Evolutionary conservation across 139 green algal genomes (phyloP).

Genomic region (Chlorella sp.): DNA sequence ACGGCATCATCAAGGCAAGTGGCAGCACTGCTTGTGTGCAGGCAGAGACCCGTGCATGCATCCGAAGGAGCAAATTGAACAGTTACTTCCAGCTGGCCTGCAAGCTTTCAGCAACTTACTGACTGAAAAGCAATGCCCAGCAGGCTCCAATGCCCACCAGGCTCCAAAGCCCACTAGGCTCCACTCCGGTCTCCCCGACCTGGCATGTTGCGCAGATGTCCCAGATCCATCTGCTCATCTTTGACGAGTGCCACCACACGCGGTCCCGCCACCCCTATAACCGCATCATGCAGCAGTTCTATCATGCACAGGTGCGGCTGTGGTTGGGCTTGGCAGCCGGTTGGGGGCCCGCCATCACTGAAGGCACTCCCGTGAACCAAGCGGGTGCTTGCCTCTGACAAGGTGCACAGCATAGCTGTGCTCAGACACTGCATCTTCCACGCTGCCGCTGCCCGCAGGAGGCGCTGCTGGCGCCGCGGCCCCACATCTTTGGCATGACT

Average conservation of each 20-base stretch:
- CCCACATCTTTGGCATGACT: slow-evolving; percentile 69
- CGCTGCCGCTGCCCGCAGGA: not conserved
- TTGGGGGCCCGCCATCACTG: too few species aligned
- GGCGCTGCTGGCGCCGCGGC: slow-evolving; percentile 19
- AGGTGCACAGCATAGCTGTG: too few species aligned
- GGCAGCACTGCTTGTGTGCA: not conserved
- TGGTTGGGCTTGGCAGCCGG: not conserved
- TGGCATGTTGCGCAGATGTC: slow-evolving; percentile 56
- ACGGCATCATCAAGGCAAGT: slow-evolving; percentile 54
- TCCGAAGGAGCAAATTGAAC: too few species aligned
- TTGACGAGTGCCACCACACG: slow-evolving; percentile 74
- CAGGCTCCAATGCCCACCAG: too few species aligned
- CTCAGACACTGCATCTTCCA: too few species aligned
- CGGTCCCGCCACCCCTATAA: slow-evolving; percentile 66
- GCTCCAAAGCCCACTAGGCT: too few species aligned
- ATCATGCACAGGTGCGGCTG: slow-evolving; percentile 19
- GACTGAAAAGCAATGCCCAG: too few species aligned
- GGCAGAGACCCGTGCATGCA: not conserved
- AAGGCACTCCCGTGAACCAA: too few species aligned
- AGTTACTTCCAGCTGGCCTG: too few species aligned
- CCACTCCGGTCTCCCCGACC: too few species aligned
- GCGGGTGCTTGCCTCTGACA: too few species aligned
- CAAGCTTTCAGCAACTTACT: too few species aligned
- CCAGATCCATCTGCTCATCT: slow-evolving; percentile 59
- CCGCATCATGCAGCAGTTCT: slow-evolving; percentile 70